Evolutionary conservation across 768 basidiomycete species (phyloP).

Genomic region (Leucocoprinus birnbaumii): DNA sequence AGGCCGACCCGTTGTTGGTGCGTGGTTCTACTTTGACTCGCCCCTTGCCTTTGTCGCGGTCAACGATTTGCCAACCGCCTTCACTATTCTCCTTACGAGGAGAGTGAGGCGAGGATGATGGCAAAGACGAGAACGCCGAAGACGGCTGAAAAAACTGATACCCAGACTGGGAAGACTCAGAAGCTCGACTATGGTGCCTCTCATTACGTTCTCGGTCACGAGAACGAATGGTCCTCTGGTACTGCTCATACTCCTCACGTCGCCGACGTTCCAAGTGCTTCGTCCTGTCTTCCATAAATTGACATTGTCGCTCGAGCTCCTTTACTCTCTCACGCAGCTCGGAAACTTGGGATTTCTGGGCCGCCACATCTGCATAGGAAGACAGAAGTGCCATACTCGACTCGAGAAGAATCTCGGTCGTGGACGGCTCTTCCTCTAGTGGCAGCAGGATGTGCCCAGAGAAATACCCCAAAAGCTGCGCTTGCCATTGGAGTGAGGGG

Average conservation of each 20-base stretch:
- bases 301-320: constrained; percentile 8
- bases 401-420: constrained; percentile 9
- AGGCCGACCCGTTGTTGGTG: not conserved
- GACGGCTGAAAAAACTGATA: not conserved
- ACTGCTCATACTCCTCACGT: constrained; percentile 7
- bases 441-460: constrained; percentile 56
- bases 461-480: constrained; percentile 57
- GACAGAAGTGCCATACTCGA: constrained; percentile 10
- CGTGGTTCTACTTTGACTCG: not conserved
- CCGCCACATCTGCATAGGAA: constrained; percentile 9
- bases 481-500: constrained; percentile 55
- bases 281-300: constrained; percentile 5
- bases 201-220: not conserved
- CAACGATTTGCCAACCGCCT: constrained; percentile 8
- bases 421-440: constrained; percentile 8
- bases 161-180: not conserved
- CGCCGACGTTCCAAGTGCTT: constrained; percentile 3
- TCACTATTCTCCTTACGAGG: not conserved
- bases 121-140: not conserved
- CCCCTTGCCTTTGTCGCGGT: constrained; percentile 6
- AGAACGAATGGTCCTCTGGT: not conserved
- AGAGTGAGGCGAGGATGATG: not conserved
- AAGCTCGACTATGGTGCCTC: not conserved
- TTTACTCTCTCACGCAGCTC: constrained; percentile 5
- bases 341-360: not conserved